Evolutionary conservation across 257 asterid genomes (phyloP).

Genomic region (Solanum habrochaites): DNA sequence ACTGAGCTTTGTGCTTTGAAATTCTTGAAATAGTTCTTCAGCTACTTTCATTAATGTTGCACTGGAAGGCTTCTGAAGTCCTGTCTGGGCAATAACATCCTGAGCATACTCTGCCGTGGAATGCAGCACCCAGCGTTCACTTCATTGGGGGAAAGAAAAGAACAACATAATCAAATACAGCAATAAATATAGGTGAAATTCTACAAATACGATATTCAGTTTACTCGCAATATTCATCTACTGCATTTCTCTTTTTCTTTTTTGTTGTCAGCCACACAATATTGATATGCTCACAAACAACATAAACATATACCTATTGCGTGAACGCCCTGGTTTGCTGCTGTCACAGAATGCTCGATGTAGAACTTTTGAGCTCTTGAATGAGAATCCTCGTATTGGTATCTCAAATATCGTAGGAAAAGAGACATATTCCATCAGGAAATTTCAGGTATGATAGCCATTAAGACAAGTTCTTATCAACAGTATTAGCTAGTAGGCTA

Average conservation of each 20-base stretch:
- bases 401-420: constrained; percentile 34
- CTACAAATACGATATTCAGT: background rate
- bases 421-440: background rate
- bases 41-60: constrained; percentile 48
- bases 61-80: constrained; percentile 59
- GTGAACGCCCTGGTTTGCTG: constrained; percentile 78
- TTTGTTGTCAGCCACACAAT: background rate
- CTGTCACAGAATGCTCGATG: constrained; percentile 77
- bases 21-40: constrained; percentile 62
- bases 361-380: constrained; percentile 60
- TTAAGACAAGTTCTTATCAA: background rate
- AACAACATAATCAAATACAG: background rate
- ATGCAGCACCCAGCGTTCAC: constrained; percentile 89
- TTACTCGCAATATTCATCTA: background rate
- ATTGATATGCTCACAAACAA: background rate
- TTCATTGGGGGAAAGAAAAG: constrained; percentile 4
- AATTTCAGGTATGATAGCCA: background rate
- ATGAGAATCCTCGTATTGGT: constrained; percentile 53
- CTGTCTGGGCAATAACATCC: constrained; percentile 50
- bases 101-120: constrained; percentile 74
- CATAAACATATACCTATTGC: constrained; percentile 29
- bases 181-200: background rate
- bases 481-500: background rate
- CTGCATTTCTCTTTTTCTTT: background rate
- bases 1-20: constrained; percentile 44